These are phyloP conservation scores for Tylopilus rubrobrunneus DNA, from an alignment of 768 basidiomycete species.

Conservation along the genomic window DNA sequence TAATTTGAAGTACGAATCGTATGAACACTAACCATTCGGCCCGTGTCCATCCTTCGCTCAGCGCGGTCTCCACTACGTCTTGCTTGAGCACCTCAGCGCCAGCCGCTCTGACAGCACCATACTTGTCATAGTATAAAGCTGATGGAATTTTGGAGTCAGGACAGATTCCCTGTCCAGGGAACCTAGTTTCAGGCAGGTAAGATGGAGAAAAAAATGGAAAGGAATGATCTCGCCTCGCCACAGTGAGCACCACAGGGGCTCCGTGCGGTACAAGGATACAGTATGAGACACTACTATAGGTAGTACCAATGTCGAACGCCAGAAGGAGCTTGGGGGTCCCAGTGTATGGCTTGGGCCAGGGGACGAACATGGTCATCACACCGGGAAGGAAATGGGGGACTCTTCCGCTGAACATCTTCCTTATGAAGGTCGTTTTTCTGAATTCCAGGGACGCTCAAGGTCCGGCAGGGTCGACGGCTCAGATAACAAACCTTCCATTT, in stretches of 20 bases:
- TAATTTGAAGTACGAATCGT: no score
- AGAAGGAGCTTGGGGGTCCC: not conserved
- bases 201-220: no score
- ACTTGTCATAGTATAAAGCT: conserved; percentile 39
- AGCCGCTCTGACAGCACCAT: conserved; percentile 34
- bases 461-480: no score
- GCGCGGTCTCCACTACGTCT: no score
- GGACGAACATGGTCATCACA: not conserved
- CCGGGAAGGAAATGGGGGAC: not conserved
- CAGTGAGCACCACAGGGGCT: conserved; percentile 8
- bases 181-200: conserved; percentile 26
- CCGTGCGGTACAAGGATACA: not conserved
- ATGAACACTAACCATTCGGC: conserved; percentile 21
- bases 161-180: conserved; percentile 34
- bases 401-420: no score
- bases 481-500: no score
- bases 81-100: conserved; percentile 39
- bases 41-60: no score
- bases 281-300: no score
- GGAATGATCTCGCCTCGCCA: not conserved
- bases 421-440: no score
- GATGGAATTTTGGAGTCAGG: conserved; percentile 44
- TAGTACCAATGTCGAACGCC: no score
- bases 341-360: not conserved
- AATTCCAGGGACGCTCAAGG: no score